Conservation (phyloP, 805 yeast genomes). For the Teunomyces barrocoloradensis region DNA sequence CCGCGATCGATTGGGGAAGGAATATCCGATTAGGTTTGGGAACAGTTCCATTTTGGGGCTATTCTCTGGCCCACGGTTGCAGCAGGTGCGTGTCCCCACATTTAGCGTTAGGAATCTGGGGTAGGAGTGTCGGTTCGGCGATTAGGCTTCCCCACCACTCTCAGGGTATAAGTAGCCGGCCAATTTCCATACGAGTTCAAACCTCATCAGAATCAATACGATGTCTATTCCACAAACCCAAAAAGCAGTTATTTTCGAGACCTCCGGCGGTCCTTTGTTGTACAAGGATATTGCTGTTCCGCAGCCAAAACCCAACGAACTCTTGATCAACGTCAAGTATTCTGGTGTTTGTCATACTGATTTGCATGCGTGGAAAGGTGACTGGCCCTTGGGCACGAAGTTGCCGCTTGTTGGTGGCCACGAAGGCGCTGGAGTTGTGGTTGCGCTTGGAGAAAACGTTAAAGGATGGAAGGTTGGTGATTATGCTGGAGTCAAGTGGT, state of each 20-base stretch:
- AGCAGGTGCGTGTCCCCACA: neutral
- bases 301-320: conserved; percentile 70
- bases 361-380: conserved; percentile 92
- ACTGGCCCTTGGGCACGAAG: conserved; percentile 79
- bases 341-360: conserved; percentile 95
- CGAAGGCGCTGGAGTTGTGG: conserved; percentile 87
- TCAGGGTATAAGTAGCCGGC: neutral
- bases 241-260: conserved; percentile 69
- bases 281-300: conserved; percentile 78
- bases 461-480: conserved; percentile 74
- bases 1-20: too few species aligned
- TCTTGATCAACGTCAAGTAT: conserved; percentile 77
- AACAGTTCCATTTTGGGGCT: neutral
- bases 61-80: too few species aligned
- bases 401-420: conserved; percentile 84
- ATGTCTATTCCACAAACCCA: conserved; percentile 57
- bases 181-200: neutral
- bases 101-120: neutral
- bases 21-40: neutral
- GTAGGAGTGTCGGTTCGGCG: neutral
- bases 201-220: neutral
- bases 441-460: conserved; percentile 69
- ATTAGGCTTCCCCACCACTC: neutral
- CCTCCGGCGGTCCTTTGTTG: conserved; percentile 58
- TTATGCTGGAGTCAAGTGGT: conserved; percentile 81